These are phyloP conservation scores for Solanum aculeatissimum DNA, from an alignment of 305 asterid species.

Conservation along the genomic window DNA sequence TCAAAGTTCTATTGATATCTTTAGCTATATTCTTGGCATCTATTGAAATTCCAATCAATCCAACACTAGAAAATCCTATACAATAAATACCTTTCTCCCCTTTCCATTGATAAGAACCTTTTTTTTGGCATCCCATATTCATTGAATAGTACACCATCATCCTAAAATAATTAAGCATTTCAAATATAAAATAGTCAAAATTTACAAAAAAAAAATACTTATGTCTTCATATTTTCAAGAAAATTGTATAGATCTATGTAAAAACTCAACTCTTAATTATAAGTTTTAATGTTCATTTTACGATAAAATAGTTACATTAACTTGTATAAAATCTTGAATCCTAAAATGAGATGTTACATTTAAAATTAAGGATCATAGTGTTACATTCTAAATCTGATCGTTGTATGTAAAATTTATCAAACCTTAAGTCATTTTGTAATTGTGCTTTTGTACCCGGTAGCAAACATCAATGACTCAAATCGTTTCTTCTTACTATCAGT, in stretches of 20 bases:
- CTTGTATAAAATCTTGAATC: no score
- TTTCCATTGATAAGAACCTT: slow-evolving; percentile 31
- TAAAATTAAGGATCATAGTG: no score
- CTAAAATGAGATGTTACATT: no score
- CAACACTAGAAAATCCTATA: slow-evolving; percentile 40
- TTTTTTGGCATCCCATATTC: slow-evolving; percentile 34
- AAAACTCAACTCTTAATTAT: no score
- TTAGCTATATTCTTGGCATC: slow-evolving; percentile 30
- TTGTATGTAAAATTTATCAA: no score
- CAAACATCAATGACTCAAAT: slow-evolving; percentile 35
- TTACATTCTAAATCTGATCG: background rate
- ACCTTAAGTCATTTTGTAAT: slow-evolving; percentile 42
- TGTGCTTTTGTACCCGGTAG: slow-evolving; percentile 44
- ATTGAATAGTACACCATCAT: slow-evolving; percentile 20
- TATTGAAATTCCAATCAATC: slow-evolving; percentile 28
- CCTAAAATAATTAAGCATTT: slow-evolving; percentile 4
- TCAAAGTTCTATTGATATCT: slow-evolving; percentile 16
- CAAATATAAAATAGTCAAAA: background rate
- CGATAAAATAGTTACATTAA: no score
- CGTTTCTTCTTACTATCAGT: slow-evolving; percentile 2
- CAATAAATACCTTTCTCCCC: slow-evolving; percentile 40
- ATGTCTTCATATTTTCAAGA: no score
- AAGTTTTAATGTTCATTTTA: no score
- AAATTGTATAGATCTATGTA: no score
- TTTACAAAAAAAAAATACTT: no score